A percentile compares a stretch with the other conserved stretches of the same genome.
Evolutionary conservation across 2,329 filamentous ascomycete species (phyloP).

Genomic region (Trichoderma guizhouense): DNA sequence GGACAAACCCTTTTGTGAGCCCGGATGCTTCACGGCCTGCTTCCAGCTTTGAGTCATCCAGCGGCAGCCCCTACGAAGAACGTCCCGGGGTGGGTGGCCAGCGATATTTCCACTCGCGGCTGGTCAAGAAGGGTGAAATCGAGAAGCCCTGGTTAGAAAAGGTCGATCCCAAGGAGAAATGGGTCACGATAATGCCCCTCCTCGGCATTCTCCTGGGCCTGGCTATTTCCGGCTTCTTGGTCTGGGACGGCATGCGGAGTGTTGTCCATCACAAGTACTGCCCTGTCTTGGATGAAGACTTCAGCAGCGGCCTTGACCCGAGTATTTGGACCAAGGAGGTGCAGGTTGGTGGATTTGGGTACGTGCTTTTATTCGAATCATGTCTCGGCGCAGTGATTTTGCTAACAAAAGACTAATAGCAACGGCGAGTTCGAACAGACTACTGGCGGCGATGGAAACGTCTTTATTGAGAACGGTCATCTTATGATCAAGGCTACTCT

Average conservation of each 20-base stretch:
- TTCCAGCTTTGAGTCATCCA: constrained; percentile 48
- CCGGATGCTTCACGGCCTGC: constrained; percentile 43
- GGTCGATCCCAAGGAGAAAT: constrained; percentile 75
- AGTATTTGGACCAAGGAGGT: constrained; percentile 72
- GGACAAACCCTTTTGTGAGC: constrained; percentile 46
- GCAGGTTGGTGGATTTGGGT: constrained; percentile 74
- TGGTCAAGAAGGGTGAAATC: constrained; percentile 68
- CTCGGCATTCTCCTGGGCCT: constrained; percentile 68
- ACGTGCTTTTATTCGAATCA: constrained; percentile 33
- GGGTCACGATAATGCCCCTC: constrained; percentile 77
- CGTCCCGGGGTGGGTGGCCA: constrained; percentile 29
- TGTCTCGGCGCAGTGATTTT: not conserved
- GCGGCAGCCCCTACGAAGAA: constrained; percentile 38
- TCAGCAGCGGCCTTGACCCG: constrained; percentile 54
- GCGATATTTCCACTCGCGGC: constrained; percentile 69
- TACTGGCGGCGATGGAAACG: constrained; percentile 68
- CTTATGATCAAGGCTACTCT: constrained; percentile 76
- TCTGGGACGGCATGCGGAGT: constrained; percentile 70
- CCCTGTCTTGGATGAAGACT: constrained; percentile 63
- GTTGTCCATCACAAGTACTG: constrained; percentile 76
- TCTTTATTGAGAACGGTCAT: constrained; percentile 65
- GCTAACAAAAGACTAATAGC: constrained; percentile 36
- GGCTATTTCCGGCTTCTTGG: constrained; percentile 63
- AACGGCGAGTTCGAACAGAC: constrained; percentile 82
- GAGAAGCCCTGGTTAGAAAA: constrained; percentile 76